These are phyloP conservation scores for Cladophialophora exuberans DNA, from an alignment of 2,329 filamentous ascomycete genomes.

Conservation along the genomic window DNA sequence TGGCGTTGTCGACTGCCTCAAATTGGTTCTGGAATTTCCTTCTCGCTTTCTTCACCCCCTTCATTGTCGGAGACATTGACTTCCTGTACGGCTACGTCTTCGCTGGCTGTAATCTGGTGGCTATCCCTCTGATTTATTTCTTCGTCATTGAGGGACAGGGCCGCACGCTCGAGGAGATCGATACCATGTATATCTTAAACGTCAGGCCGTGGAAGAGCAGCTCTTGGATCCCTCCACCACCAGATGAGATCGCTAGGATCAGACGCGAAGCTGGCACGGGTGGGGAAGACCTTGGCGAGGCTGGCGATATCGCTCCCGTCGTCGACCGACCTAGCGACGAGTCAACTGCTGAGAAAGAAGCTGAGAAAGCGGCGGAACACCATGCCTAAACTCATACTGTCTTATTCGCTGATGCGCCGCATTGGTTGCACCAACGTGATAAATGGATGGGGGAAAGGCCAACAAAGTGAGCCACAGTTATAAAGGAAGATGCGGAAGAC, in stretches of 20 bases:
- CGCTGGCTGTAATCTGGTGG: conserved; percentile 70
- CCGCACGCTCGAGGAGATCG: conserved; percentile 76
- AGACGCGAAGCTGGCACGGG: conserved; percentile 30
- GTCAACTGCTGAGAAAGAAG: conserved; percentile 16
- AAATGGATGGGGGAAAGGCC: too few relatives aligned
- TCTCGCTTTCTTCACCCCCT: conserved; percentile 78
- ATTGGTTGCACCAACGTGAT: not conserved
- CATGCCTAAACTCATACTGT: conserved; percentile 6
- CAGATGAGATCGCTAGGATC: conserved; percentile 33
- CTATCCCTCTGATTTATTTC: conserved; percentile 71
- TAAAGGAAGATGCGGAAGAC: too few relatives aligned
- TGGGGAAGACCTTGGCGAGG: conserved; percentile 19
- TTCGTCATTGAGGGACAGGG: conserved; percentile 72
- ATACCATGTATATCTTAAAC: conserved; percentile 72
- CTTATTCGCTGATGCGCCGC: not conserved
- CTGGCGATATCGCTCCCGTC: conserved; percentile 22
- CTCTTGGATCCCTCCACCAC: conserved; percentile 27
- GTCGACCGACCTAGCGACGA: conserved; percentile 11
- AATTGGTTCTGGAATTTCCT: conserved; percentile 82
- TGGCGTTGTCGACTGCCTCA: conserved; percentile 55
- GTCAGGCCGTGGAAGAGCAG: conserved; percentile 59
- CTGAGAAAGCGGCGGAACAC: conserved; percentile 19
- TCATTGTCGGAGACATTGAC: conserved; percentile 72
- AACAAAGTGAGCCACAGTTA: too few relatives aligned
- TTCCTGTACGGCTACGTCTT: conserved; percentile 81